Evolutionary conservation across 176 grass and related monocot species (phyloP).

Genomic region (Dactylis glomerata): DNA sequence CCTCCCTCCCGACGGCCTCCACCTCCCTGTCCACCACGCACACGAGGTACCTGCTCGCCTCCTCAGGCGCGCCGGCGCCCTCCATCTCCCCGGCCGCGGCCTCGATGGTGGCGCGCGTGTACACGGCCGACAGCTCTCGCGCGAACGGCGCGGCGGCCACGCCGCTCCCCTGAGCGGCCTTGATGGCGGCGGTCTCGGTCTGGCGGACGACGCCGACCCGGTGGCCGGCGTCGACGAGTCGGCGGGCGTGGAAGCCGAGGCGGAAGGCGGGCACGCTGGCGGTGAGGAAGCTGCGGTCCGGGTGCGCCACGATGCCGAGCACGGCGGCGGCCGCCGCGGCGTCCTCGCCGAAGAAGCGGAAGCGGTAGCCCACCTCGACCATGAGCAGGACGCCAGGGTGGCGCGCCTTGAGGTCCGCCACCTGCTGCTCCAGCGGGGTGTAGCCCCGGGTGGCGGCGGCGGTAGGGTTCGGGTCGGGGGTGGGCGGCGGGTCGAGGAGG

Average conservation of each 20-base stretch:
- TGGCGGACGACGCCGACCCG: slow-evolving; percentile 94
- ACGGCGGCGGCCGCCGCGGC: slow-evolving; percentile 71
- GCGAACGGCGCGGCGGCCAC: slow-evolving; percentile 48
- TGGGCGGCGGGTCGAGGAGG: slow-evolving; percentile 45
- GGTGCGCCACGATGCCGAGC: slow-evolving; percentile 81
- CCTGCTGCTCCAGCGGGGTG: slow-evolving; percentile 86
- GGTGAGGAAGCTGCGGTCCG: slow-evolving; percentile 78
- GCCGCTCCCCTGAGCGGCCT: no score
- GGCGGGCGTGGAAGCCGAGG: slow-evolving; percentile 78
- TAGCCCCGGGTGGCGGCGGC: slow-evolving; percentile 24
- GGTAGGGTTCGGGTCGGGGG: slow-evolving; percentile 20
- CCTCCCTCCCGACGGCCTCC: slow-evolving; percentile 23
- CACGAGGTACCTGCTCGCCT: slow-evolving; percentile 60
- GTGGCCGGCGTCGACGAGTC: slow-evolving; percentile 67
- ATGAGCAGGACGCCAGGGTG: slow-evolving; percentile 77
- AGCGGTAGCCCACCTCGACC: slow-evolving; percentile 90
- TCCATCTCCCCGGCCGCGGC: slow-evolving; percentile 66
- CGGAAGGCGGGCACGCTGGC: slow-evolving; percentile 83
- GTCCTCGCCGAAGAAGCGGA: slow-evolving; percentile 89
- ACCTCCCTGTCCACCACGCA: slow-evolving; percentile 85
- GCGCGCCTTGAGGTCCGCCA: slow-evolving; percentile 64
- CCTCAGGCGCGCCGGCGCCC: slow-evolving; percentile 20
- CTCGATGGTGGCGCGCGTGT: slow-evolving; percentile 92
- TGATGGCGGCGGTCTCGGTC: slow-evolving; percentile 89
- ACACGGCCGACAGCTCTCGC: slow-evolving; percentile 63